phyloP scores from a whole-genome alignment of 176 grass and related monocot species.

The Poa pratensis region DNA sequence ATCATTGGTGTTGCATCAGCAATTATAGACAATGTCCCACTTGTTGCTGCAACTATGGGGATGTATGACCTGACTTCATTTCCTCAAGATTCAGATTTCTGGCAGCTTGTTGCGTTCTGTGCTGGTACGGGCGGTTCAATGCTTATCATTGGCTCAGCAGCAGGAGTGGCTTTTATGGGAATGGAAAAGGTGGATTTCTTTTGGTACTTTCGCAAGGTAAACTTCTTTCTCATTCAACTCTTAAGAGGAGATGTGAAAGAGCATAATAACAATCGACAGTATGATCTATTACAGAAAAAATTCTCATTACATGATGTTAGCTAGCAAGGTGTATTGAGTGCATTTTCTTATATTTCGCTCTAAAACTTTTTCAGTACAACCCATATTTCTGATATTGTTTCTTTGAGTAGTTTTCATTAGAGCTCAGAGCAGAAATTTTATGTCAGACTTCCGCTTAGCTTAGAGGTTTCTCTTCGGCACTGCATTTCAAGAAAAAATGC shows the following conservation, averaged over 20 bases:
- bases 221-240: conserved; percentile 29
- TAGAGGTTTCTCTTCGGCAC: neutral
- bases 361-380: conserved; percentile 9
- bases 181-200: conserved; percentile 99
- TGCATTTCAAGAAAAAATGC: neutral
- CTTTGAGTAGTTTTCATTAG: conserved; percentile 4
- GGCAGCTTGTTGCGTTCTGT: conserved; percentile 94
- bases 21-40: conserved; percentile 94
- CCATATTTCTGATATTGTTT: conserved; percentile 23
- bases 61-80: conserved; percentile 94
- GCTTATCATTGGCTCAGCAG: conserved; percentile 96
- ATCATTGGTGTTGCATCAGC: conserved; percentile 86
- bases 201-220: conserved; percentile 98
- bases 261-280: neutral
- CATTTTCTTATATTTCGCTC: neutral
- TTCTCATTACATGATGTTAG: conserved; percentile 17
- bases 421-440: conserved; percentile 5
- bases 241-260: neutral
- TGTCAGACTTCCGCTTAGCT: neutral
- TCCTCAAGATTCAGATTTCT: conserved; percentile 93
- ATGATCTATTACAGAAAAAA: neutral
- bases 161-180: conserved; percentile 98
- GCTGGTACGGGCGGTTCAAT: conserved; percentile 96
- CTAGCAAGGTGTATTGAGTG: conserved; percentile 1
- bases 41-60: conserved; percentile 95